Evolutionary conservation across 2,329 filamentous ascomycete genomes (phyloP).

Genomic region (Lecanoromycetidae sp.): DNA sequence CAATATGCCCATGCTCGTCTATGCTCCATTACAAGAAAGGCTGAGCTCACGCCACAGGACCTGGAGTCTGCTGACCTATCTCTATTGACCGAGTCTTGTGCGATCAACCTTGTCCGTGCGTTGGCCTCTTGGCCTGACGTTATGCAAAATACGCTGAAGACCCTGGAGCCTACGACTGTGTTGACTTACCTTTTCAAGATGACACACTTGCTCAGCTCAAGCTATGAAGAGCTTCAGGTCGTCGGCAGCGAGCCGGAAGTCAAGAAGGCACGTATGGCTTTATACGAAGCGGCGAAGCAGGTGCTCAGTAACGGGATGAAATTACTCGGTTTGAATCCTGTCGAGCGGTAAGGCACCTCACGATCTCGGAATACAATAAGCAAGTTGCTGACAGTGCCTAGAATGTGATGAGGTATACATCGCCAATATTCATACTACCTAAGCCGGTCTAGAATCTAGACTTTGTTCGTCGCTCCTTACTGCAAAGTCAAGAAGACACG

Average conservation of each 20-base stretch:
- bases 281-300: constrained; percentile 64
- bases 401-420: constrained; percentile 11
- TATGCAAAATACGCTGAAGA: constrained; percentile 71
- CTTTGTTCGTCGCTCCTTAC: too few species aligned
- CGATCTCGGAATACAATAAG: background rate
- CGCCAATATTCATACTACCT: too few species aligned
- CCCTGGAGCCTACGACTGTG: constrained; percentile 60
- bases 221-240: constrained; percentile 71
- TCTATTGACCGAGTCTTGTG: constrained; percentile 60
- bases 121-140: constrained; percentile 80
- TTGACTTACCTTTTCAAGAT: constrained; percentile 73
- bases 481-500: constrained; percentile 59
- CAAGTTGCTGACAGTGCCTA: background rate
- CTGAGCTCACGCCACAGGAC: constrained; percentile 43
- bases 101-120: constrained; percentile 58
- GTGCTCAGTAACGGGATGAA: constrained; percentile 76
- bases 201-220: constrained; percentile 66
- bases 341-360: constrained; percentile 42
- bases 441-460: too few species aligned
- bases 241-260: constrained; percentile 65
- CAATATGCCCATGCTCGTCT: constrained; percentile 72
- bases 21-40: constrained; percentile 47
- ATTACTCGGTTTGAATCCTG: constrained; percentile 63
- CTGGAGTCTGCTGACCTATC: constrained; percentile 52
- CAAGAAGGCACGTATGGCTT: constrained; percentile 58